These are phyloP conservation scores for Filosporella fistucella DNA, from an alignment of 495 filamentous ascomycete species.

Conservation along the genomic window DNA sequence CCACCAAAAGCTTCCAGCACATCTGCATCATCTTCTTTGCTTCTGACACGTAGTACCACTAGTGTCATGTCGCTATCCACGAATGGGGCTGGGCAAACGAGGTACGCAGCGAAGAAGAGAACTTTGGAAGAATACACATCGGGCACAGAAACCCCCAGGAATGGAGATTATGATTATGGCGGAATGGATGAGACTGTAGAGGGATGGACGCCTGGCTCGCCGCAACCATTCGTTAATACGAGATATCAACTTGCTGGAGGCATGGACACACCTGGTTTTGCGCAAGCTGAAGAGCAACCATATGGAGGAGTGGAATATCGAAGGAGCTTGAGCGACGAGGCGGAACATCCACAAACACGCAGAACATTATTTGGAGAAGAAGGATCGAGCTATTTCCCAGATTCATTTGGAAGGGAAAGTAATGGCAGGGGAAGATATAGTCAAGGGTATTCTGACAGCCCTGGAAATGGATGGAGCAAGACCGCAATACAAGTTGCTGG, in stretches of 20 bases:
- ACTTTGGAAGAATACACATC: constrained; percentile 20
- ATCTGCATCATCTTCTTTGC: constrained; percentile 45
- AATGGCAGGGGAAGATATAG: constrained; percentile 16
- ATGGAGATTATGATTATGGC: constrained; percentile 26
- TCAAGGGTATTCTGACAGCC: constrained; percentile 4
- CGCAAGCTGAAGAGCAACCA: constrained; percentile 39
- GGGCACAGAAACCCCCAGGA: constrained; percentile 23
- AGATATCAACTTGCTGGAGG: constrained; percentile 59
- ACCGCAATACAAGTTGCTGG: constrained; percentile 40
- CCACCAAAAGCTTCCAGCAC: constrained; percentile 61
- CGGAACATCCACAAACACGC: constrained; percentile 23
- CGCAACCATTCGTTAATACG: constrained; percentile 47
- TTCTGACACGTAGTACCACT: constrained; percentile 48
- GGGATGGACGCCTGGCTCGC: constrained; percentile 27
- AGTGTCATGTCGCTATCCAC: constrained; percentile 34
- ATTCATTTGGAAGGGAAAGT: constrained; percentile 25
- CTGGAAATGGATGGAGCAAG: constrained; percentile 37
- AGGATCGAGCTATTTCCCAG: constrained; percentile 18
- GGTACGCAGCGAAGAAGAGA: constrained; percentile 31
- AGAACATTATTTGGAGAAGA: constrained; percentile 14
- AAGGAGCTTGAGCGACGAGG: constrained; percentile 36
- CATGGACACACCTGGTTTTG: constrained; percentile 53
- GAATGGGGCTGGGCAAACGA: constrained; percentile 26
- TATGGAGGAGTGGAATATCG: constrained; percentile 53
- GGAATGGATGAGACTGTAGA: constrained; percentile 11